phyloP scores from a whole-genome alignment of 1,284 basidiomycete genomes.

The Nidula niveotomentosa region DNA sequence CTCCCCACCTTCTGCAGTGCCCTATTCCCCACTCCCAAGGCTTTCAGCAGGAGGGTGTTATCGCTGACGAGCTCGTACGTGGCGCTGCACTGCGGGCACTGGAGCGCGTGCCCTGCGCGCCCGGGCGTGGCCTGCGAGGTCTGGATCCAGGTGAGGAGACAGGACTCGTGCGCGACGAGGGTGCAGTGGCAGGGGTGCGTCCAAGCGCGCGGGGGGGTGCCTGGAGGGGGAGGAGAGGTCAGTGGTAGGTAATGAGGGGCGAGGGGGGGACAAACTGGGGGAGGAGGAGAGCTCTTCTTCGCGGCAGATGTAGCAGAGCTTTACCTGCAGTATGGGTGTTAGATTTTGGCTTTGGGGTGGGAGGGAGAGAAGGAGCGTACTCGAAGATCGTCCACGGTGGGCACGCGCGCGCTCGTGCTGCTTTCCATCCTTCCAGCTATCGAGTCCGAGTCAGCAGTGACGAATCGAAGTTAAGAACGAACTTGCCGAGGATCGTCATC shows the following conservation, averaged over 20 bases:
- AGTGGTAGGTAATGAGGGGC: background rate
- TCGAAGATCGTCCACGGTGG: slow-evolving; percentile 43
- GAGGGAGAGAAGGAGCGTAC: slow-evolving; percentile 20
- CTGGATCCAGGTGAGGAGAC: slow-evolving; percentile 76
- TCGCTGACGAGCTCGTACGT: slow-evolving; percentile 67
- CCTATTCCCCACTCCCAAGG: slow-evolving; percentile 49
- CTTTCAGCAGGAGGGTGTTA: slow-evolving; percentile 47
- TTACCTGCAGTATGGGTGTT: slow-evolving; percentile 43
- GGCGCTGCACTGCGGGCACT: slow-evolving; percentile 77
- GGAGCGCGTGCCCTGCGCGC: slow-evolving; percentile 61
- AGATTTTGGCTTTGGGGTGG: background rate
- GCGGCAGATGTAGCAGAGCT: slow-evolving; percentile 75
- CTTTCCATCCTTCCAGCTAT: slow-evolving; percentile 39
- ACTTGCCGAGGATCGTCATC: too few relatives aligned
- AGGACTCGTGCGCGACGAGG: slow-evolving; percentile 75
- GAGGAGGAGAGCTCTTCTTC: slow-evolving; percentile 57
- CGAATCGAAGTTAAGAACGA: too few relatives aligned
- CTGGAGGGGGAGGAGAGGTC: slow-evolving; percentile 9
- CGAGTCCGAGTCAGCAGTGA: too few relatives aligned
- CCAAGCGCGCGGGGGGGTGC: slow-evolving; percentile 54
- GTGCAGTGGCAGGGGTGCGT: slow-evolving; percentile 80
- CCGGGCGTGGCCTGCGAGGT: slow-evolving; percentile 56
- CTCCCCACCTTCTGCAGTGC: slow-evolving; percentile 48
- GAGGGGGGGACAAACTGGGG: too few relatives aligned
- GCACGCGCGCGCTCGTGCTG: slow-evolving; percentile 15